Evolutionary conservation across 208 protist genomes (phyloP), one percentile per base, ranked within the genome.

Genomic region (Crithidia bombi): DNA sequence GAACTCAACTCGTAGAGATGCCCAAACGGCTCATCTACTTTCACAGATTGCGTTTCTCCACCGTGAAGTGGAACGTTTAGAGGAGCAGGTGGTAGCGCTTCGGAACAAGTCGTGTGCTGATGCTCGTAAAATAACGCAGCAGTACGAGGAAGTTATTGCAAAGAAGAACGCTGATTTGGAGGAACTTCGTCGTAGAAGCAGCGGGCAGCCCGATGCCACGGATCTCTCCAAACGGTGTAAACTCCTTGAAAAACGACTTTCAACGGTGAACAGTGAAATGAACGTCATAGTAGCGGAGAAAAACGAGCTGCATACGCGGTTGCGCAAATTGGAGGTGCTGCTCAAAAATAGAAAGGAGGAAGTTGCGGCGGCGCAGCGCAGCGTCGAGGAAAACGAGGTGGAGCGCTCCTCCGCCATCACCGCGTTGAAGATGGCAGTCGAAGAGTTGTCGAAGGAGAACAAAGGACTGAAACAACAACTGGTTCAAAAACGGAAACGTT

Each of bases 21-120:
- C 72, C 35, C 75, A 85, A 36, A 79, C 75, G 5, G 77, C 83
- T 2, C 85, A 92, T 69, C 65, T 92, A 1, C 61, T 91, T 11
- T 78, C 76, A 3, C 90, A 96, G 51, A 92, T 96, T 43, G 74
- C 49, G 9, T 92, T 93, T 84, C 67, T 96, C 14, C 90, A 95
- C 57, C 83, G 80, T 58, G 90, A 95, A 62, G 85, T 95, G 28
- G 87, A 95, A 30, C 69, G 90, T 9, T 75, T 95, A 25, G 90
- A 95, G 57, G 25, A 79, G 23, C 79, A 86, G 28, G 65, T 85
- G 0, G 50, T 35, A 26, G 59, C 21, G 0, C 47, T 82, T 46
- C 83, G 89, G 12, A 43, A 55, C 30, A 77, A 82, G 35, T 47
- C 70, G 5, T 64, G 50, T 11, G 62, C 65, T 19, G 83, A 90